Conservation (phyloP, 495 filamentous ascomycete species). For the Bryoglossum gracile region DNA sequence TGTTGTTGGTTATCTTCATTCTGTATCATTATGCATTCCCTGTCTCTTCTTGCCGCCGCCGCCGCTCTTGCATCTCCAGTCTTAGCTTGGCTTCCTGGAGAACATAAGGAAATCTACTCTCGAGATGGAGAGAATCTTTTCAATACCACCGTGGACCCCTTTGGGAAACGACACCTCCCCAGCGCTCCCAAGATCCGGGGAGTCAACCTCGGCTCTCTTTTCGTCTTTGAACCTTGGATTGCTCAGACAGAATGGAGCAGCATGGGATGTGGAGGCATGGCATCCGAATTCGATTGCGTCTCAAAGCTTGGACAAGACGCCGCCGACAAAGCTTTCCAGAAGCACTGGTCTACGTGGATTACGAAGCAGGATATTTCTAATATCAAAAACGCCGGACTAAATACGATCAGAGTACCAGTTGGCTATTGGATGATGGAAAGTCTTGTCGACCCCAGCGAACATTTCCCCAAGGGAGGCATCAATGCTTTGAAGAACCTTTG, state of each 20-base stretch:
- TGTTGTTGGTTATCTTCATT: too few relatives aligned
- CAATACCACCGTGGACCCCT: slow-evolving; percentile 2
- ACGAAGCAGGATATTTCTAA: slow-evolving; percentile 46
- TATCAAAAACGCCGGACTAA: slow-evolving; percentile 48
- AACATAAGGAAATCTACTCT: slow-evolving; percentile 26
- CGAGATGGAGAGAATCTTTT: slow-evolving; percentile 28
- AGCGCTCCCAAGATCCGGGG: slow-evolving; percentile 46
- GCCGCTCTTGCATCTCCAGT: neutral
- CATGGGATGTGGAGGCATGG: slow-evolving; percentile 47
- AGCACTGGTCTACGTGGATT: slow-evolving; percentile 54
- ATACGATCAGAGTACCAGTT: slow-evolving; percentile 55
- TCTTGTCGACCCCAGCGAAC: slow-evolving; percentile 47
- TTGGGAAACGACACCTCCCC: slow-evolving; percentile 29
- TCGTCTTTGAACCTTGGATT: slow-evolving; percentile 57
- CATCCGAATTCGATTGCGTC: slow-evolving; percentile 54
- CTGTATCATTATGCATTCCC: neutral
- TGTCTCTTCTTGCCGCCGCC: neutral
- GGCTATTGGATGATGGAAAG: slow-evolving; percentile 59
- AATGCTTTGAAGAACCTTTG: slow-evolving; percentile 46
- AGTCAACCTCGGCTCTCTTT: slow-evolving; percentile 54
- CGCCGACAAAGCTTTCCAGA: slow-evolving; percentile 46
- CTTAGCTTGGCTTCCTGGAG: slow-evolving; percentile 30
- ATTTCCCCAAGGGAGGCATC: slow-evolving; percentile 51
- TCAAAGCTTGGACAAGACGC: slow-evolving; percentile 41
- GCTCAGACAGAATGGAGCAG: slow-evolving; percentile 38